phyloP scores from a whole-genome alignment of 306 rosid species.

The Notholithocarpus densiflorus region DNA sequence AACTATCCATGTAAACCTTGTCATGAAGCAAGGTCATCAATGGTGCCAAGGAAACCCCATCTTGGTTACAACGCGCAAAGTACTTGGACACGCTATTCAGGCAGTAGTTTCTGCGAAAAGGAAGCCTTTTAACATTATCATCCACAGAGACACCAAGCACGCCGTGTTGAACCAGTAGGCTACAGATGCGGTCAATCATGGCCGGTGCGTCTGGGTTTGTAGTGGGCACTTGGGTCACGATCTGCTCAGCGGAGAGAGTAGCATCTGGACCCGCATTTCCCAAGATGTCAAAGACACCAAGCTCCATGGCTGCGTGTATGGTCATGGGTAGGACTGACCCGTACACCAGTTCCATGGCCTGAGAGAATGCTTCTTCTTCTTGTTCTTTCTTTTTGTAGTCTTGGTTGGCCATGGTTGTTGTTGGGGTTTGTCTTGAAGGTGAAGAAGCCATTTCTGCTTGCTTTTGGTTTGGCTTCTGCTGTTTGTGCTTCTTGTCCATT shows the following conservation, averaged over 20 bases:
- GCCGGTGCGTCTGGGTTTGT: constrained; percentile 35
- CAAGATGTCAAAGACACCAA: constrained; percentile 48
- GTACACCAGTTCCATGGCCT: constrained; percentile 29
- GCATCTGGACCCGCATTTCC: constrained; percentile 33
- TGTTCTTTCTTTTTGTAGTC: neutral
- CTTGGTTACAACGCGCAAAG: constrained; percentile 26
- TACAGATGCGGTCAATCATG: constrained; percentile 50
- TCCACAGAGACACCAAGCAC: constrained; percentile 32
- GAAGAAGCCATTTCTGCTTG: too few relatives aligned
- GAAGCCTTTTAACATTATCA: too few relatives aligned
- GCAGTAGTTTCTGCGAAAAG: too few relatives aligned
- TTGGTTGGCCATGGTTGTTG: too few relatives aligned
- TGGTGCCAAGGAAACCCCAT: constrained; percentile 45
- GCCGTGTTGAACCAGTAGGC: constrained; percentile 45
- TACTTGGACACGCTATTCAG: constrained; percentile 35
- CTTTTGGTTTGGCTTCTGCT: too few relatives aligned
- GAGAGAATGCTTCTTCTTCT: constrained; percentile 36
- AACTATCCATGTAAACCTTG: constrained; percentile 30
- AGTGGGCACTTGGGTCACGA: constrained; percentile 28
- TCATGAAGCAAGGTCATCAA: constrained; percentile 19
- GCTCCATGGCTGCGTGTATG: constrained; percentile 35
- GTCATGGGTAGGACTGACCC: constrained; percentile 31
- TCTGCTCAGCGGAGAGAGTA: constrained; percentile 29
- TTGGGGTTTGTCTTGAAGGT: too few relatives aligned
- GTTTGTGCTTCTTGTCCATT: too few relatives aligned